These are phyloP conservation scores for Paragyromitra xinjiangensis DNA, from an alignment of 495 filamentous ascomycete species.

Conservation along the genomic window DNA sequence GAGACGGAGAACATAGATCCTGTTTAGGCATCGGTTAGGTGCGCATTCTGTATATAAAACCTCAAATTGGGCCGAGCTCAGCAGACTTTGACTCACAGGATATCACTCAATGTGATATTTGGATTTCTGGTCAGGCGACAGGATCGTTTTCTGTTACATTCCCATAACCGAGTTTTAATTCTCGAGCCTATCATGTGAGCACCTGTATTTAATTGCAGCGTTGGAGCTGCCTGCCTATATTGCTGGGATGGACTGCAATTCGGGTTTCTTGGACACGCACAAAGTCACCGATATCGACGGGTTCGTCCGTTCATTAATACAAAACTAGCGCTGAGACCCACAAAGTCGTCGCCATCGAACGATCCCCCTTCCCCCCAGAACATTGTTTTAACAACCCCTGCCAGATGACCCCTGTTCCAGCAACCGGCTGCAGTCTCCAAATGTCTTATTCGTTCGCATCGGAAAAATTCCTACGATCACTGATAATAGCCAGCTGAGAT, in stretches of 20 bases:
- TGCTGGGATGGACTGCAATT: slow-evolving; percentile 18
- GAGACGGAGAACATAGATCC: slow-evolving; percentile 12
- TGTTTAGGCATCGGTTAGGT: slow-evolving; percentile 9
- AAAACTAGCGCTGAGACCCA: slow-evolving; percentile 28
- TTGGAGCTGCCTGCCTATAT: slow-evolving; percentile 6
- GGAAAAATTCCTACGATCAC: slow-evolving; percentile 31
- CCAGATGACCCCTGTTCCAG: slow-evolving; percentile 20
- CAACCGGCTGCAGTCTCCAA: slow-evolving; percentile 3
- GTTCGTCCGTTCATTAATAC: slow-evolving; percentile 26
- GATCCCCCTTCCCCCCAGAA: slow-evolving; percentile 3
- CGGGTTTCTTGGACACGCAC: not conserved
- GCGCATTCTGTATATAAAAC: slow-evolving; percentile 1
- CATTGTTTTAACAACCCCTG: slow-evolving; percentile 27
- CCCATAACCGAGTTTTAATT: not conserved
- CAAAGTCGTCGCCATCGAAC: slow-evolving; percentile 17
- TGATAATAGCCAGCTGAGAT: slow-evolving; percentile 17
- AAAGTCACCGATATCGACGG: slow-evolving; percentile 7
- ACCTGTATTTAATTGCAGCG: slow-evolving; percentile 6
- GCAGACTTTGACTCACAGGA: slow-evolving; percentile 18
- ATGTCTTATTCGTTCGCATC: slow-evolving; percentile 18
- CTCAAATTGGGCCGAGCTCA: slow-evolving; percentile 3
- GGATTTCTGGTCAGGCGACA: slow-evolving; percentile 22
- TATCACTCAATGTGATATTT: slow-evolving; percentile 30
- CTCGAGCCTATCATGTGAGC: slow-evolving; percentile 15
- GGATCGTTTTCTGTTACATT: slow-evolving; percentile 6